A percentile compares a stretch with the other conserved stretches of the same genome.
phyloP scores from a whole-genome alignment of 768 basidiomycete species.

The Dioszegia aurantiaca region DNA sequence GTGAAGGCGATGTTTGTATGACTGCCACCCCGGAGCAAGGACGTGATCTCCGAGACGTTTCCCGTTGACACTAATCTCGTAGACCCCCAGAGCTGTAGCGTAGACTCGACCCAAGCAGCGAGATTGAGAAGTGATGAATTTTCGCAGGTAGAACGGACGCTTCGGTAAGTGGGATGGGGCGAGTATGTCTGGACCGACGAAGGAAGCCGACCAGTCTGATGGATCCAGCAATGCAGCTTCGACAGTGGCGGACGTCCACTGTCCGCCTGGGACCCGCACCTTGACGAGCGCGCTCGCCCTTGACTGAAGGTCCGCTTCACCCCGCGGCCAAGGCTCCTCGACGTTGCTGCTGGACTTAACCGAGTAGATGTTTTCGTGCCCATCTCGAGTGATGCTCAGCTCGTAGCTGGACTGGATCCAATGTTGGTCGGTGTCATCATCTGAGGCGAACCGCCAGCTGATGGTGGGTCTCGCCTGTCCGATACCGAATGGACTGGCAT shows the following conservation, averaged over 20 bases:
- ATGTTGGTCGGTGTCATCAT: background rate
- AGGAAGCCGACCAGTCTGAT: constrained; percentile 28
- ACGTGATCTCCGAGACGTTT: constrained; percentile 35
- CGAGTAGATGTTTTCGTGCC: background rate
- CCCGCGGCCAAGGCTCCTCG: background rate
- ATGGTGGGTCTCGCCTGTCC: background rate
- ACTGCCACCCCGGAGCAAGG: constrained; percentile 47
- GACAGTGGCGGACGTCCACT: background rate
- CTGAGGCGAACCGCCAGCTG: background rate
- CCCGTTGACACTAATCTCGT: constrained; percentile 44
- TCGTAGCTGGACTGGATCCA: constrained; percentile 1
- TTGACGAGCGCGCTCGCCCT: background rate
- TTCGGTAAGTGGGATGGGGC: constrained; percentile 13
- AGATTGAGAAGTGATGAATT: constrained; percentile 9
- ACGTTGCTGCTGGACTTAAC: background rate
- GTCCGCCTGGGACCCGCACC: background rate
- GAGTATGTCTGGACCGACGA: background rate
- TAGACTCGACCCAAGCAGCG: constrained; percentile 28
- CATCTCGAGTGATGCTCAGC: background rate
- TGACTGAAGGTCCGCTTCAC: background rate
- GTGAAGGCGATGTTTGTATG: constrained; percentile 39
- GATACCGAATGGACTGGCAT: background rate
- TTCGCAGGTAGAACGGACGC: constrained; percentile 30
- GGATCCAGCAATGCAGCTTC: constrained; percentile 31
- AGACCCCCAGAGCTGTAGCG: constrained; percentile 43